Percentiles rank a stretch among this genome's conserved stretches.
Conservation (phyloP, 176 grass and related monocot genomes). For the Triticum turgidum region DNA sequence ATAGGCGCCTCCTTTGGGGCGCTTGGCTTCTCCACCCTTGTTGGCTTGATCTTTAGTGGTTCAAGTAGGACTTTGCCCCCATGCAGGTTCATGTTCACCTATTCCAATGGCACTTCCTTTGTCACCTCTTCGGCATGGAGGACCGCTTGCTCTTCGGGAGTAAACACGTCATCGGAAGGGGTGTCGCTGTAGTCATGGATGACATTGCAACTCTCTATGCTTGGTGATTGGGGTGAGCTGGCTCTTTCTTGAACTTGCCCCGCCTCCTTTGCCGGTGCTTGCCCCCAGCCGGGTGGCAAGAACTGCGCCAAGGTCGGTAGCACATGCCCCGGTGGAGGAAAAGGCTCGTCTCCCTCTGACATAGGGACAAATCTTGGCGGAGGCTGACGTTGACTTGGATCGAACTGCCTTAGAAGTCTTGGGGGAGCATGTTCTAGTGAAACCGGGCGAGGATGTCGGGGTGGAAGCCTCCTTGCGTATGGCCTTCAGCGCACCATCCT, state of each 20-base stretch:
- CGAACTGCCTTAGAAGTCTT: not conserved
- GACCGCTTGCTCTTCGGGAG: too few species aligned
- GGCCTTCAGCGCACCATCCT: not conserved
- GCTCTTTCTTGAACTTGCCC: not conserved
- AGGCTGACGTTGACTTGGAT: not conserved
- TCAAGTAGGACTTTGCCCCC: not conserved
- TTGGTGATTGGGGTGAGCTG: not conserved
- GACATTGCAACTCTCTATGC: not conserved
- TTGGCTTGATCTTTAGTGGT: not conserved
- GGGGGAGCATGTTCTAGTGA: not conserved
- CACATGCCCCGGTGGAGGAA: not conserved
- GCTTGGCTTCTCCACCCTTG: not conserved
- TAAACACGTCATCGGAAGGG: not conserved
- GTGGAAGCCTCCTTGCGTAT: not conserved
- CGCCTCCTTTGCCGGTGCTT: not conserved
- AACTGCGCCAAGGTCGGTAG: not conserved
- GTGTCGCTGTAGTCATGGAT: not conserved
- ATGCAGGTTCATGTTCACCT: not conserved
- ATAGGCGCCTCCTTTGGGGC: not conserved
- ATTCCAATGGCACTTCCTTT: not conserved
- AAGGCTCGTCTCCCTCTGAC: not conserved
- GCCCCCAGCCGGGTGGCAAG: not conserved
- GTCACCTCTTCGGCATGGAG: too few species aligned
- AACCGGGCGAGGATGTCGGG: not conserved
- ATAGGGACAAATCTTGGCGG: not conserved